These are phyloP conservation scores for Sambucus nigra DNA, from an alignment of 129 eudicot genomes.

Conservation along the genomic window DNA sequence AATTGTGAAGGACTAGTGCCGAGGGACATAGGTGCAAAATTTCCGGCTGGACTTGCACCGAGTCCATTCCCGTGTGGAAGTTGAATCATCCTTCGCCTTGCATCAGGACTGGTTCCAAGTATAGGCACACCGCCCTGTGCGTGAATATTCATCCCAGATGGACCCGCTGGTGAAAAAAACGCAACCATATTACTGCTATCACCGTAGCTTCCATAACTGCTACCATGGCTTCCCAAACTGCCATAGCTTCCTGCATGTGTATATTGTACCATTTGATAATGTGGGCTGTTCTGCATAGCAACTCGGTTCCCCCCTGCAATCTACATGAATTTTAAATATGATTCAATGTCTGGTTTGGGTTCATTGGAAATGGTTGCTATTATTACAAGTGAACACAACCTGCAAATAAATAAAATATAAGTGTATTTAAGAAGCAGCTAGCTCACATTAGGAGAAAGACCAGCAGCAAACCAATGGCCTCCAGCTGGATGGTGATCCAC, in stretches of 20 bases:
- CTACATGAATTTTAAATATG: conserved; percentile 30
- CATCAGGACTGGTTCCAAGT: conserved; percentile 84
- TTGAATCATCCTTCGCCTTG: conserved; percentile 56
- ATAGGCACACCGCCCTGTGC: conserved; percentile 47
- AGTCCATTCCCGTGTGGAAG: conserved; percentile 63
- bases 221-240: conserved; percentile 94
- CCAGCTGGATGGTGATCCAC: conserved; percentile 98
- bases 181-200: conserved; percentile 57
- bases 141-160: conserved; percentile 75
- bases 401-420: conserved; percentile 4
- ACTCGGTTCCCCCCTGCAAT: conserved; percentile 60
- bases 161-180: conserved; percentile 86
- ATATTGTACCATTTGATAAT: conserved; percentile 57
- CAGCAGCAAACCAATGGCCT: conserved; percentile 99
- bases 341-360: conserved; percentile 1
- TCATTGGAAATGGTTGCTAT: conserved; percentile 10
- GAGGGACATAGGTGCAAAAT: conserved; percentile 85
- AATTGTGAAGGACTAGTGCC: conserved; percentile 98
- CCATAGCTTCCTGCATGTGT: conserved; percentile 79
- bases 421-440: conserved; percentile 2
- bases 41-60: conserved; percentile 75
- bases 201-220: conserved; percentile 96
- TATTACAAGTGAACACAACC: conserved; percentile 1
- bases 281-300: conserved; percentile 54
- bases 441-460: conserved; percentile 96